Conservation (phyloP, 108 stramenopile species). For the Halocafeteria seosinensis region DNA sequence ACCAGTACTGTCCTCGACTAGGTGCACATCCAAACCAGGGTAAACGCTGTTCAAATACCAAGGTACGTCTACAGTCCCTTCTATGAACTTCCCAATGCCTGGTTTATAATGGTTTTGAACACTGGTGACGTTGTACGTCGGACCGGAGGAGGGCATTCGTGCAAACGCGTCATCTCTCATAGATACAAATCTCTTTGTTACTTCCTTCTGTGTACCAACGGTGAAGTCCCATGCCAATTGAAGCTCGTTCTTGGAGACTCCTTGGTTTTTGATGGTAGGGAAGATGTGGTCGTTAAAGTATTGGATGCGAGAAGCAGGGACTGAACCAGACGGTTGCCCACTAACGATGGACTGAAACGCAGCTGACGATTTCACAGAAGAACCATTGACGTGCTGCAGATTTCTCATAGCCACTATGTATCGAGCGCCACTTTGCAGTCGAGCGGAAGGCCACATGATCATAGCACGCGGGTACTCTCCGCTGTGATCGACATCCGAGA, state of each 20-base stretch:
- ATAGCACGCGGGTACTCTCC: not conserved
- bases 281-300: not conserved
- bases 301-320: not conserved
- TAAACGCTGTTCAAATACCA: not conserved
- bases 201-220: not conserved
- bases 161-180: not conserved
- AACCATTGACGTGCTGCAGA: not conserved
- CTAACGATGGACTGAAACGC: not conserved
- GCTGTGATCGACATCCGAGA: not conserved
- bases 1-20: not conserved
- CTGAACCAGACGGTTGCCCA: not conserved
- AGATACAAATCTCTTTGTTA: not conserved
- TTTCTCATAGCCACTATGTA: not conserved
- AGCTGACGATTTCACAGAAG: not conserved
- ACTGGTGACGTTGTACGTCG: not conserved
- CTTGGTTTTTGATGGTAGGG: not conserved
- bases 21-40: not conserved
- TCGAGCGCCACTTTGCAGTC: not conserved
- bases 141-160: not conserved
- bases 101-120: not conserved
- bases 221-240: not conserved
- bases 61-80: not conserved
- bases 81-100: not conserved
- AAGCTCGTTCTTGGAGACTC: not conserved
- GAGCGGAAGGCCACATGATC: not conserved